A percentile compares a stretch with the other conserved stretches of the same genome.
Conservation (phyloP, 257 asterid species). For the Solanum raphanifolium region DNA sequence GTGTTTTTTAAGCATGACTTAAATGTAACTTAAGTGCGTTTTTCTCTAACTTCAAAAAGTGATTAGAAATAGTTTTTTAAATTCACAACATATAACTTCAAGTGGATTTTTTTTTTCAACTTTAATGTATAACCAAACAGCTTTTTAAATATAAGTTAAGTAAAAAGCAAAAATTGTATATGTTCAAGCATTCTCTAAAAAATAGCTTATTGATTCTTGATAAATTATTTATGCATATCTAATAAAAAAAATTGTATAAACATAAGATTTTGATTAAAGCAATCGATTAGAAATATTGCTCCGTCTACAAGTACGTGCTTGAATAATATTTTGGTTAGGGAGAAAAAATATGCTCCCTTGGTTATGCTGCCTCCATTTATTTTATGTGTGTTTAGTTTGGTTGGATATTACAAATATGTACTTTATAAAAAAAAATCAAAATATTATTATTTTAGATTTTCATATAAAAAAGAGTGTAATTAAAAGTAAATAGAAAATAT, state of each 20-base stretch:
- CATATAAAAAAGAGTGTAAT: background rate
- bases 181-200: background rate
- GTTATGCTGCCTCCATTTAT: background rate
- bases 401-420: background rate
- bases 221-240: background rate
- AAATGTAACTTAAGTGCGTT: too few relatives aligned
- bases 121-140: background rate
- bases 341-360: too few relatives aligned
- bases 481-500: too few relatives aligned
- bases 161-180: background rate
- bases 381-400: background rate
- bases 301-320: background rate
- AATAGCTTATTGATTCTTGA: background rate
- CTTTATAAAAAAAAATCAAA: too few relatives aligned
- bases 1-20: too few relatives aligned
- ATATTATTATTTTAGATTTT: too few relatives aligned
- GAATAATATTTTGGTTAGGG: background rate
- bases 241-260: too few relatives aligned
- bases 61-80: too few relatives aligned
- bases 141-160: background rate
- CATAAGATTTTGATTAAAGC: background rate
- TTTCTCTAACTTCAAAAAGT: background rate
- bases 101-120: background rate
- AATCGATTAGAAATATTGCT: background rate
- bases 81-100: background rate